Evolutionary conservation across 129 eudicot species (phyloP), one percentile per base, ranked within the genome.

Genomic region (Escallonia rubra): DNA sequence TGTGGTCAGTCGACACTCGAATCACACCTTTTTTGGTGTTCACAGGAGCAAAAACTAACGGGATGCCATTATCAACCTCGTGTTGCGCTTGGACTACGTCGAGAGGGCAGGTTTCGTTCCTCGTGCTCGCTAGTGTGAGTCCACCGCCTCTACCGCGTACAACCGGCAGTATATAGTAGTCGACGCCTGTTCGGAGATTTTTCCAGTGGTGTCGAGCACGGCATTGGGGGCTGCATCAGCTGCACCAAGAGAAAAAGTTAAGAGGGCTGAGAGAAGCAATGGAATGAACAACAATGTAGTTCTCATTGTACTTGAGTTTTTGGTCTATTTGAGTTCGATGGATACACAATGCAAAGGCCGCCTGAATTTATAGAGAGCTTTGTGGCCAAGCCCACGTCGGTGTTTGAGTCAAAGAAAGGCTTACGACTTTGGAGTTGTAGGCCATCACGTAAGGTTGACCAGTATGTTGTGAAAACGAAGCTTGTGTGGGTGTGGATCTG

Each of bases 131-230:
- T 43, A 61, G 49, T 38, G 68, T 57, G 51, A 79, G 54, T 8
- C 76, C 79, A 5, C 83, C 82, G 40, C 72, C 75, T 5, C 14
- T 43, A 45, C 69, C 79, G 12, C 68, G 64, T 44, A 57, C 14
- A 6, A 63, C 83, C 3, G 83, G 78, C 58, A 73, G 69, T 23
- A 82, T 65, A 54, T 74, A 40, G 75, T 82, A 77, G 45, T 66
- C 11, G 59, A 49, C 44, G 34, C 72, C 83, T 51, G 74, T 3
- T 3, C 49, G 71, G 43, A 82, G 74, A 14, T 23, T 58, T 74
- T 74, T 51, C 79, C 75, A 12, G 71, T 16, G 14, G 61, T 65
- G 61, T 82, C 83, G 43, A 70, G 78, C 40, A 78, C 80, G 0
- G 76, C 61, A 43, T 45, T 67, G 0, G 56, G 34, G 44, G 70